Percentiles rank a stretch among this genome's conserved stretches.
phyloP scores from a whole-genome alignment of 331 rosid species.

The Phaseolus coccineus region DNA sequence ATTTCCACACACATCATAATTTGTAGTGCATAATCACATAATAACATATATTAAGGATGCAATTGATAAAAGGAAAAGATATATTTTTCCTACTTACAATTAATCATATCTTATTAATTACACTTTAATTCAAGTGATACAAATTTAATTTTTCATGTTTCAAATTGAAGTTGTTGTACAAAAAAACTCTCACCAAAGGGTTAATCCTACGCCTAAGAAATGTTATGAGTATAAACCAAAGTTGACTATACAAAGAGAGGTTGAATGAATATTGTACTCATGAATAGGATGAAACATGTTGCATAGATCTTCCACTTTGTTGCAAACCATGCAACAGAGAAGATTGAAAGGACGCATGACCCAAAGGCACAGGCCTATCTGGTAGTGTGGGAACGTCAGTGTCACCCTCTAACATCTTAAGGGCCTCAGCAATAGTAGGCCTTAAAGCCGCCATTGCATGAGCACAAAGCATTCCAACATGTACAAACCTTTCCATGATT shows the following conservation, averaged over 20 bases:
- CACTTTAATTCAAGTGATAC: no score
- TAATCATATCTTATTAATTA: no score
- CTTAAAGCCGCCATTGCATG: conserved; percentile 87
- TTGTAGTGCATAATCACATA: no score
- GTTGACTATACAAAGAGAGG: conserved; percentile 21
- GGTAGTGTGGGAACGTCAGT: conserved; percentile 80
- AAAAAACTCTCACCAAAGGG: not conserved
- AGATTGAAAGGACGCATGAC: conserved; percentile 70
- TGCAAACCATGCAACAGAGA: conserved; percentile 49
- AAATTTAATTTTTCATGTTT: no score
- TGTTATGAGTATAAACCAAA: not conserved
- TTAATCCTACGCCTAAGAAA: not conserved
- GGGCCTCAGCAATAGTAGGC: conserved; percentile 80
- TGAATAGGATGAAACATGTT: conserved; percentile 30
- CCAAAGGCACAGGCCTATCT: conserved; percentile 80
- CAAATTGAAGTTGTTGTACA: no score
- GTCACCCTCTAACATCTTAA: conserved; percentile 94
- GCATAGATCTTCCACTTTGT: conserved; percentile 55
- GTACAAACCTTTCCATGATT: conserved; percentile 83
- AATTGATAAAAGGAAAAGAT: no score
- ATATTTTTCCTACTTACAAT: no score
- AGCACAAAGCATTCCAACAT: conserved; percentile 87
- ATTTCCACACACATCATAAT: no score
- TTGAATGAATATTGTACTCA: conserved; percentile 11
- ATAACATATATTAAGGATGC: no score